phyloP scores from a whole-genome alignment of 306 rosid genomes.

The Prunus salicina region DNA sequence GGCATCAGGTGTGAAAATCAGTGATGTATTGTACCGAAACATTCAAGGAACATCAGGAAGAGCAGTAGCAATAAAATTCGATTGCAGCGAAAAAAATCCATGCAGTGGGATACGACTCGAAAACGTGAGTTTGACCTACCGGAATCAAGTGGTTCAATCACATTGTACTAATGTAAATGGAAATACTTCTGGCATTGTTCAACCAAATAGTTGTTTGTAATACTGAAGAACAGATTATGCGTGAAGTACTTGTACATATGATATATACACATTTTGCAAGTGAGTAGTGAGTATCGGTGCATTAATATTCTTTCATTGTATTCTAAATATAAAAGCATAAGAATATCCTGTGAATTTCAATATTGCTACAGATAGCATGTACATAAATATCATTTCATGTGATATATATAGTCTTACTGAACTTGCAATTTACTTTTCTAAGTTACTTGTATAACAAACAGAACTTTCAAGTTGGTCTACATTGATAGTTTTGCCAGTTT shows the following conservation, averaged over 20 bases:
- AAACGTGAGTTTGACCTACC: slow-evolving; percentile 8
- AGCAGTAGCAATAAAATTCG: slow-evolving; percentile 10
- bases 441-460: too few species aligned
- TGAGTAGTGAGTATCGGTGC: not conserved
- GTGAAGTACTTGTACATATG: not conserved
- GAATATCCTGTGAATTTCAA: too few species aligned
- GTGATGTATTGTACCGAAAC: not conserved
- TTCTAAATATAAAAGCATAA: not conserved
- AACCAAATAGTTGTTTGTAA: slow-evolving; percentile 13
- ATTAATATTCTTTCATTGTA: not conserved
- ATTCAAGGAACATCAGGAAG: slow-evolving; percentile 19
- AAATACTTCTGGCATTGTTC: slow-evolving; percentile 4
- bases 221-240: not conserved
- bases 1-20: slow-evolving; percentile 9
- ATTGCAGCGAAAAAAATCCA: slow-evolving; percentile 19
- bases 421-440: too few species aligned
- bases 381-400: too few species aligned
- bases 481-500: too few species aligned
- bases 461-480: too few species aligned
- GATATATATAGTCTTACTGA: too few species aligned
- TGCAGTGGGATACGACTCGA: slow-evolving; percentile 9
- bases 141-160: slow-evolving; percentile 15
- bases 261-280: not conserved
- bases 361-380: too few species aligned
- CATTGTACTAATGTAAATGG: slow-evolving; percentile 15